Evolutionary conservation across 345 rosid species (phyloP).

Genomic region (Populus ilicifolia): DNA sequence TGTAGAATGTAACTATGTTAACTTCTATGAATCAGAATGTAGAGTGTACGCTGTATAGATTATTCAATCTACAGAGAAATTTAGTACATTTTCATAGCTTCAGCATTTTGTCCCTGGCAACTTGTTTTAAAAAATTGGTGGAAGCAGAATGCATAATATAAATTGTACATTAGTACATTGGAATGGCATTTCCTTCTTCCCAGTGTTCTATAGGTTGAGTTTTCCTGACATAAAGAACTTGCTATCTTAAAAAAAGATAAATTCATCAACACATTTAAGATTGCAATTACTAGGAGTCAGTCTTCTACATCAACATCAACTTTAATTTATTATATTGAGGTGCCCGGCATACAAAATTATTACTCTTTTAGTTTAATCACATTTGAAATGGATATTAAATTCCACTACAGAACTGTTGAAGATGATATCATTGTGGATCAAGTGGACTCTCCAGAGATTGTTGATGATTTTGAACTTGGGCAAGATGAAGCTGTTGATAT

Average conservation of each 20-base stretch:
- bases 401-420: constrained; percentile 60
- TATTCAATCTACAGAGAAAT: neutral
- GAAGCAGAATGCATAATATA: neutral
- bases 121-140: neutral
- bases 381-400: constrained; percentile 1
- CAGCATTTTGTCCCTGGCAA: neutral
- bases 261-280: neutral
- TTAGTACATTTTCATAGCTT: neutral
- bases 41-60: neutral
- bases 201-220: neutral
- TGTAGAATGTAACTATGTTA: neutral
- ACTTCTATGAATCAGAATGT: neutral
- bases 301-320: neutral
- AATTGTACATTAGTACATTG: neutral
- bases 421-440: constrained; percentile 85
- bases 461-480: constrained; percentile 91
- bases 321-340: neutral
- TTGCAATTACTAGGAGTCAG: neutral
- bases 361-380: neutral
- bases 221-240: neutral
- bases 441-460: constrained; percentile 67
- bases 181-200: neutral
- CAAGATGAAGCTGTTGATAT: constrained; percentile 80
- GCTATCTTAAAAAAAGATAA: neutral
- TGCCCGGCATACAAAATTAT: neutral